A percentile compares a stretch with the other conserved stretches of the same genome.
phyloP scores from a whole-genome alignment of 768 basidiomycete species.

The Serendipita sp. region DNA sequence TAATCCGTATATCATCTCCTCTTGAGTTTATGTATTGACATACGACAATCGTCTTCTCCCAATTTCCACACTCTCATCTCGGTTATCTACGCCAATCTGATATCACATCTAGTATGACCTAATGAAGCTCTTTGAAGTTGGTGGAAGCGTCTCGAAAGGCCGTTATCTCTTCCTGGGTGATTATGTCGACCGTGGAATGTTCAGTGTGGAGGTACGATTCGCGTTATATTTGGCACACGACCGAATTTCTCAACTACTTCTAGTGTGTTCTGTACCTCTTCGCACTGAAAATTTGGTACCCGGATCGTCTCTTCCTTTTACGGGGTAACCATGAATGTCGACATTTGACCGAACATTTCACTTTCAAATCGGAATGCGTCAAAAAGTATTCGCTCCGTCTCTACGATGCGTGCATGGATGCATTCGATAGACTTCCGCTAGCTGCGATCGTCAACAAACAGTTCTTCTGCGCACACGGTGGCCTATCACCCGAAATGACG shows the following conservation, averaged over 20 bases:
- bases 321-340: conserved; percentile 35
- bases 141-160: conserved; percentile 31
- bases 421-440: conserved; percentile 33
- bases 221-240: neutral
- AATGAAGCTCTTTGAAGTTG: conserved; percentile 36
- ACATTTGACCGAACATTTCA: conserved; percentile 36
- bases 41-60: neutral
- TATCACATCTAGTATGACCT: conserved; percentile 25
- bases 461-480: conserved; percentile 38
- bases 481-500: conserved; percentile 31
- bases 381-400: conserved; percentile 36
- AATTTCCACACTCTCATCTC: neutral
- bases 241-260: neutral
- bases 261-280: conserved; percentile 34
- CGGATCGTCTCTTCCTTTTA: conserved; percentile 30
- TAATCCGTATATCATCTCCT: neutral
- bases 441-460: conserved; percentile 40
- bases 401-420: conserved; percentile 35
- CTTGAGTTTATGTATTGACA: conserved; percentile 1
- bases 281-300: conserved; percentile 34
- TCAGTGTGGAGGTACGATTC: conserved; percentile 28
- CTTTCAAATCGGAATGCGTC: conserved; percentile 37
- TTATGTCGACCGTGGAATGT: conserved; percentile 34
- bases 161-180: conserved; percentile 33
- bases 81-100: neutral